phyloP scores from a whole-genome alignment of 371 early-diverging fungal genomes.

The Actinomortierella wolfii region DNA sequence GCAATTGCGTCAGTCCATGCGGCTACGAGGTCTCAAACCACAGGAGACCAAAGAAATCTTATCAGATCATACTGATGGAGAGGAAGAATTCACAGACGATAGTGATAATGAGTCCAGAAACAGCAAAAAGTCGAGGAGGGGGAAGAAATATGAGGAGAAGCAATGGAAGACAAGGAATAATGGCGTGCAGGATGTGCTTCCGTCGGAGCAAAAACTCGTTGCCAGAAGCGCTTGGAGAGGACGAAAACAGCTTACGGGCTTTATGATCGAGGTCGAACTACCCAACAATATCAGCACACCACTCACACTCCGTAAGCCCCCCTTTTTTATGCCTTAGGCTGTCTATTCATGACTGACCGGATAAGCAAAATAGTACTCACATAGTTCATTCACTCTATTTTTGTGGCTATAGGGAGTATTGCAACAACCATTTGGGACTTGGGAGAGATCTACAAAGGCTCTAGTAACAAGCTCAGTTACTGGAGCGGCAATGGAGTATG shows the following conservation, averaged over 20 bases:
- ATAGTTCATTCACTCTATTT: not conserved
- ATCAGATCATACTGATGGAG: no score
- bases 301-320: constrained; percentile 27
- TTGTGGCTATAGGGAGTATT: constrained; percentile 29
- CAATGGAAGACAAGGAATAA: no score
- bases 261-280: constrained; percentile 12
- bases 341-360: not conserved
- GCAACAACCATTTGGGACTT: constrained; percentile 46
- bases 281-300: constrained; percentile 12
- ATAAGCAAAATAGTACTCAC: no score
- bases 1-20: no score
- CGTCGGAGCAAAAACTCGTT: no score
- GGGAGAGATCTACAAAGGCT: constrained; percentile 33
- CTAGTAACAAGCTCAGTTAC: constrained; percentile 28
- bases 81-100: no score
- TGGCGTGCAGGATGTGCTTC: no score
- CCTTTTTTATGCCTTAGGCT: not conserved
- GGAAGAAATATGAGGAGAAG: no score
- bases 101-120: no score
- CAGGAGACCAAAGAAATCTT: no score
- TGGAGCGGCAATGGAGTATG: constrained; percentile 47
- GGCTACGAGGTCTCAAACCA: no score
- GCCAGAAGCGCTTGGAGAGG: constrained; percentile 18
- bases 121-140: no score
- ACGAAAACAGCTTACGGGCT: constrained; percentile 32